Evolutionary conservation across 768 basidiomycete genomes (phyloP).

Genomic region (Phylloporus scabripes): DNA sequence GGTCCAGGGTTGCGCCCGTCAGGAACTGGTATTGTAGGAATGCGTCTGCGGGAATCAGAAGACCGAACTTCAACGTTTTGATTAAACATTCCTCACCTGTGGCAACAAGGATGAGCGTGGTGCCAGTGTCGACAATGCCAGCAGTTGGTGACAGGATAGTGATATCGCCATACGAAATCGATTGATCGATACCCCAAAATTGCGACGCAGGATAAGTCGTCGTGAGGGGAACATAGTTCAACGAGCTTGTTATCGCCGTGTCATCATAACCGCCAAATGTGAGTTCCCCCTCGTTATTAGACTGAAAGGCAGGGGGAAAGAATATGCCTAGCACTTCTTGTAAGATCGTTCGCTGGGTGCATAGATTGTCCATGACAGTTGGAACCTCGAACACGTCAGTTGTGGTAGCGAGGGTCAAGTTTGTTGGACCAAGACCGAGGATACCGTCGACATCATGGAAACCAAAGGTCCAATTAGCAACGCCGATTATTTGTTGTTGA

Average conservation of each 20-base stretch:
- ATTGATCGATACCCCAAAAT: conserved; percentile 33
- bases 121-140: conserved; percentile 34
- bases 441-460: conserved; percentile 38
- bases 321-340: conserved; percentile 29
- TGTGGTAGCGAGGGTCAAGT: conserved; percentile 28
- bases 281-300: conserved; percentile 20
- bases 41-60: conserved; percentile 16
- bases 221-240: conserved; percentile 27
- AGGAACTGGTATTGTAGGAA: conserved; percentile 19
- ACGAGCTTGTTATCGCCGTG: conserved; percentile 12
- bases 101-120: conserved; percentile 27
- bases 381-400: conserved; percentile 16
- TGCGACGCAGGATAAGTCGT: conserved; percentile 17
- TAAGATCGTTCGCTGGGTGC: conserved; percentile 23
- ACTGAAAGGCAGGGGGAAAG: conserved; percentile 23
- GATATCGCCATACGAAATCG: conserved; percentile 22
- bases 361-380: conserved; percentile 35
- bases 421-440: conserved; percentile 34
- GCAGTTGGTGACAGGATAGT: conserved; percentile 24
- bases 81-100: conserved; percentile 7
- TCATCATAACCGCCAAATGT: conserved; percentile 25
- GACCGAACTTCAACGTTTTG: not conserved
- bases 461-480: conserved; percentile 24
- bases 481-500: conserved; percentile 32
- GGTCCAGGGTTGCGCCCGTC: conserved; percentile 27